These are phyloP conservation scores for Amesomyces nigricolor DNA, from an alignment of 2,329 filamentous ascomycete genomes.

Conservation along the genomic window DNA sequence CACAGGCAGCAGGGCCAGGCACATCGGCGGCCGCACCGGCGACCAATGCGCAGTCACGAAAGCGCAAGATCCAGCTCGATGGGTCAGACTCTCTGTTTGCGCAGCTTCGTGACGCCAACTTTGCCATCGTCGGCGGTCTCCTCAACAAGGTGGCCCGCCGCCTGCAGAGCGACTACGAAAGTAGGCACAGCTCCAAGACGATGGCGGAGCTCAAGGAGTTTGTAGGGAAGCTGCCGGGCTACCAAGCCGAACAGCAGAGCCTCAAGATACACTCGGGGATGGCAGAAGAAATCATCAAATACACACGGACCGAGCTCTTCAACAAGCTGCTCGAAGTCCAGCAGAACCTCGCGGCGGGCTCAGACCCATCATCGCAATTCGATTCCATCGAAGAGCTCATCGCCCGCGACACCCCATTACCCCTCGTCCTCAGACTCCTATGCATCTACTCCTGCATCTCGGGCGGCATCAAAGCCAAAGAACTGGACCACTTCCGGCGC, in stretches of 20 bases:
- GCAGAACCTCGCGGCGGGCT: constrained; percentile 86
- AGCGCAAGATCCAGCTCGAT: constrained; percentile 84
- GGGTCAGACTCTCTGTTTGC: constrained; percentile 84
- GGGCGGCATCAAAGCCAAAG: constrained; percentile 80
- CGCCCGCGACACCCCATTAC: constrained; percentile 72
- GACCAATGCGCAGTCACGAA: constrained; percentile 54
- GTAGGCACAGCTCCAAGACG: constrained; percentile 77
- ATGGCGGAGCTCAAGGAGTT: constrained; percentile 91
- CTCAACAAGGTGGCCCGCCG: constrained; percentile 88
- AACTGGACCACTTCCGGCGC: constrained; percentile 83
- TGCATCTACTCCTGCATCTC: constrained; percentile 89
- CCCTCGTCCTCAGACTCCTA: constrained; percentile 75
- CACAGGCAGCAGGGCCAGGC: constrained; percentile 46
- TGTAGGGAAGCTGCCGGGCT: constrained; percentile 85
- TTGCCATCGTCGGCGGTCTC: constrained; percentile 83
- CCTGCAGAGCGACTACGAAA: constrained; percentile 80
- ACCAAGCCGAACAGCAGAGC: constrained; percentile 89
- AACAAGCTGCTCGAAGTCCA: constrained; percentile 85
- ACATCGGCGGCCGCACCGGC: constrained; percentile 45
- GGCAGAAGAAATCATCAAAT: constrained; percentile 91
- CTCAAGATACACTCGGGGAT: constrained; percentile 88
- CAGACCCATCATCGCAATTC: constrained; percentile 83
- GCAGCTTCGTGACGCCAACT: constrained; percentile 86
- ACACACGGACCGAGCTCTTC: constrained; percentile 85
- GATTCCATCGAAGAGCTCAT: constrained; percentile 94